Evolutionary conservation across 352 stramenopile genomes (phyloP).

Genomic region (Pythium brachiatum): DNA sequence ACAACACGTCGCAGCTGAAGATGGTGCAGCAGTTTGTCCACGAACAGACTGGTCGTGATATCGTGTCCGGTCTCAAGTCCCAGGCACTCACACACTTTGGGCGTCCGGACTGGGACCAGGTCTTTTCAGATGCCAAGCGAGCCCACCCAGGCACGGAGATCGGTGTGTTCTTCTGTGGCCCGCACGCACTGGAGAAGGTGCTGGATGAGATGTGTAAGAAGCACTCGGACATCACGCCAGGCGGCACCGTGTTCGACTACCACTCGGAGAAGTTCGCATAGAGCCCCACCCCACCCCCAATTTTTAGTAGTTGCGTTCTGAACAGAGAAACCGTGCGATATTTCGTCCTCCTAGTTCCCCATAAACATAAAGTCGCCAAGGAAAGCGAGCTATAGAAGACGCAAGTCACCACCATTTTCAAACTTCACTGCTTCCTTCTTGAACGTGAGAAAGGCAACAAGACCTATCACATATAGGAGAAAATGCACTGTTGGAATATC

Average conservation of each 20-base stretch:
- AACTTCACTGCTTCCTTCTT: too few relatives aligned
- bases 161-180: slow-evolving; percentile 87
- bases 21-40: slow-evolving; percentile 88
- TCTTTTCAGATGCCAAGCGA: slow-evolving; percentile 51
- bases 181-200: slow-evolving; percentile 74
- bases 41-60: slow-evolving; percentile 67
- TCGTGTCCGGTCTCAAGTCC: slow-evolving; percentile 74
- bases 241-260: slow-evolving; percentile 76
- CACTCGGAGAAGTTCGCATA: slow-evolving; percentile 85
- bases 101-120: slow-evolving; percentile 80
- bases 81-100: slow-evolving; percentile 86
- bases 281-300: neutral
- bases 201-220: slow-evolving; percentile 66
- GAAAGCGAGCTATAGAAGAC: neutral
- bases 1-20: slow-evolving; percentile 71
- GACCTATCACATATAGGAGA: too few relatives aligned
- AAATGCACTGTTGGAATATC: neutral
- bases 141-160: slow-evolving; percentile 67
- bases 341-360: neutral
- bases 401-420: slow-evolving; percentile 1
- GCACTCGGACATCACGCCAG: slow-evolving; percentile 49
- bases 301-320: neutral
- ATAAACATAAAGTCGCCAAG: neutral
- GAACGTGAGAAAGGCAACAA: too few relatives aligned
- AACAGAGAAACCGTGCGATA: slow-evolving; percentile 5